Percentiles rank a stretch among this genome's conserved stretches.
phyloP scores from a whole-genome alignment of 805 yeast genomes.

The Yarrowia alimentaria region DNA sequence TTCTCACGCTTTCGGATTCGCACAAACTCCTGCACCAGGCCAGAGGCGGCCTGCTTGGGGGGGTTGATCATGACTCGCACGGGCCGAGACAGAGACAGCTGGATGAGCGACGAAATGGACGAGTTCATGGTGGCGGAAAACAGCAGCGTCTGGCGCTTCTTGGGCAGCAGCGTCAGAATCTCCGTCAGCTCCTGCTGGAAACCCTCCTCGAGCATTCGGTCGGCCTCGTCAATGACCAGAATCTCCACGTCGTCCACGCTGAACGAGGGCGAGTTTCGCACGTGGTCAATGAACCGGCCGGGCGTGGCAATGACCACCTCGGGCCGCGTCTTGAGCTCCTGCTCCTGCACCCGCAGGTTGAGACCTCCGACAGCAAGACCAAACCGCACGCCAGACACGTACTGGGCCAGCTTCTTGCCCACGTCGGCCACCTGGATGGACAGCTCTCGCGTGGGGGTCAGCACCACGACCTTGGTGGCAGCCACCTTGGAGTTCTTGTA shows the following conservation, averaged over 20 bases:
- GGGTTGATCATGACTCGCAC: conserved; percentile 95
- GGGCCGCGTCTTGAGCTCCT: conserved; percentile 85
- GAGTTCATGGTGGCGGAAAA: conserved; percentile 99
- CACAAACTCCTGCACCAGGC: conserved; percentile 88
- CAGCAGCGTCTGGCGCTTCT: conserved; percentile 86
- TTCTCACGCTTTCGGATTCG: conserved; percentile 87
- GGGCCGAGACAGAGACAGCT: conserved; percentile 83
- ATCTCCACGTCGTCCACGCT: conserved; percentile 89
- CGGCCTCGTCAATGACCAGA: conserved; percentile 94
- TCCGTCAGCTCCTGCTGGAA: conserved; percentile 93
- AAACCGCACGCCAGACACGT: conserved; percentile 70
- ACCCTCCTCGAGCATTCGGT: conserved; percentile 98
- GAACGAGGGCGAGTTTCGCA: conserved; percentile 91
- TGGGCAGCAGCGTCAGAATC: conserved; percentile 80
- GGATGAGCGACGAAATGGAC: conserved; percentile 80
- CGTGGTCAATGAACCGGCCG: conserved; percentile 96
- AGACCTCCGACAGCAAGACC: conserved; percentile 98
- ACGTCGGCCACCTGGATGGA: conserved; percentile 96
- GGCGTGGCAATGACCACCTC: conserved; percentile 98
- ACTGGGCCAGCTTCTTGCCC: conserved; percentile 78
- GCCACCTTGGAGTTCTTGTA: conserved; percentile 85
- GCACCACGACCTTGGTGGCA: conserved; percentile 83
- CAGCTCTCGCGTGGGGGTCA: conserved; percentile 96
- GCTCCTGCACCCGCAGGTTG: conserved; percentile 93
- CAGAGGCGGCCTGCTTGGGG: conserved; percentile 90